Evolutionary conservation across 208 protist genomes (phyloP).

Genomic region (Trypanosomatidae sp.): DNA sequence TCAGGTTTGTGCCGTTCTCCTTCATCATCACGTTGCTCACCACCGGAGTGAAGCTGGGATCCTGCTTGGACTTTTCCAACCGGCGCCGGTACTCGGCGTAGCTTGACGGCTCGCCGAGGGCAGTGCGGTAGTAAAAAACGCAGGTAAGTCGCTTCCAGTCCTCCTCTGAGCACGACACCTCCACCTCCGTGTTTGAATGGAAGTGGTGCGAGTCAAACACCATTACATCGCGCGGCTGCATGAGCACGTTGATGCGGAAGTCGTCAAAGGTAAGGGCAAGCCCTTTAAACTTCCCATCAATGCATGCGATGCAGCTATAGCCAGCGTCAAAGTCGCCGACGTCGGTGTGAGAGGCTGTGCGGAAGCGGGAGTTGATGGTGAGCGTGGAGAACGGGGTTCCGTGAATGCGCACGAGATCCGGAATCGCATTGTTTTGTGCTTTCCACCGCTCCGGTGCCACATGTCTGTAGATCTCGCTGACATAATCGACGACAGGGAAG

Average conservation of each 20-base stretch:
- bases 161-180: slow-evolving; percentile 28
- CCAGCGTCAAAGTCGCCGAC: slow-evolving; percentile 91
- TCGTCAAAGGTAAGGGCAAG: slow-evolving; percentile 73
- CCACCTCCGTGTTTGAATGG: slow-evolving; percentile 91
- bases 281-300: slow-evolving; percentile 87
- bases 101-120: slow-evolving; percentile 67
- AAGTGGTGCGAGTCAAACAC: slow-evolving; percentile 93
- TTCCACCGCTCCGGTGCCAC: slow-evolving; percentile 71
- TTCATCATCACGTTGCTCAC: slow-evolving; percentile 47
- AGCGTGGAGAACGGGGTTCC: slow-evolving; percentile 88
- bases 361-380: slow-evolving; percentile 90
- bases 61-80: slow-evolving; percentile 33
- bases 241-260: slow-evolving; percentile 63
- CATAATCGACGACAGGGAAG: slow-evolving; percentile 88
- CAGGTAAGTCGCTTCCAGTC: slow-evolving; percentile 82
- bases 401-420: slow-evolving; percentile 88
- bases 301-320: slow-evolving; percentile 78
- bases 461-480: slow-evolving; percentile 78
- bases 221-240: slow-evolving; percentile 86
- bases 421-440: slow-evolving; percentile 77
- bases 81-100: slow-evolving; percentile 77
- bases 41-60: slow-evolving; percentile 6
- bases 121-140: slow-evolving; percentile 90
- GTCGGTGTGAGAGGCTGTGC: slow-evolving; percentile 90
- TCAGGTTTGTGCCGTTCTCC: slow-evolving; percentile 65